These are phyloP conservation scores for Buddleja alternifolia DNA, from an alignment of 257 asterid genomes.

Conservation along the genomic window DNA sequence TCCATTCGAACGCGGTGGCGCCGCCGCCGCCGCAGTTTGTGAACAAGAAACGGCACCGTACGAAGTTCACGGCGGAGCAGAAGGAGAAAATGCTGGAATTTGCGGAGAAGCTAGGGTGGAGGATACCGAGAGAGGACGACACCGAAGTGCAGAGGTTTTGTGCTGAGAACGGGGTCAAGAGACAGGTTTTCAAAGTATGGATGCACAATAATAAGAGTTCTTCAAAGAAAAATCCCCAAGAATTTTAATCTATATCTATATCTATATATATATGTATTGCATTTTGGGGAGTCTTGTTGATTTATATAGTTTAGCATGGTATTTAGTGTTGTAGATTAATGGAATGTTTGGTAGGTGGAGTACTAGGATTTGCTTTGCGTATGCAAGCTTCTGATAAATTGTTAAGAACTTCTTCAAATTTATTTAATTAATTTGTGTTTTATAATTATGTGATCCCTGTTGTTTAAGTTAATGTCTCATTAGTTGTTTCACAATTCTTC, in stretches of 20 bases:
- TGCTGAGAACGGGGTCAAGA: slow-evolving; percentile 76
- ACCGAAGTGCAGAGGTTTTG: slow-evolving; percentile 84
- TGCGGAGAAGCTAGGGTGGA: slow-evolving; percentile 91
- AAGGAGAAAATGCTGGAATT: slow-evolving; percentile 89
- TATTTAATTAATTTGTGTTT: slow-evolving; percentile 2
- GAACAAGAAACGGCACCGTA: slow-evolving; percentile 66
- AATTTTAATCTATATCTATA: not conserved
- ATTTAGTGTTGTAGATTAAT: slow-evolving; percentile 10
- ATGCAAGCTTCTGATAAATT: slow-evolving; percentile 20
- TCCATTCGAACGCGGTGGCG: slow-evolving; percentile 42
- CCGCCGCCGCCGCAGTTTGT: slow-evolving; percentile 58
- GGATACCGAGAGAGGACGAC: slow-evolving; percentile 92
- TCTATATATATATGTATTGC: no score
- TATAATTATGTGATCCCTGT: not conserved
- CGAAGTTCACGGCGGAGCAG: slow-evolving; percentile 82
- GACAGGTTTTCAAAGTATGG: slow-evolving; percentile 96
- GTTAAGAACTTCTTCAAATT: slow-evolving; percentile 16
- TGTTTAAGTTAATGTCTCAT: not conserved
- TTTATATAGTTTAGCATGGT: not conserved
- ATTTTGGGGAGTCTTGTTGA: no score
- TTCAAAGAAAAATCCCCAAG: slow-evolving; percentile 29
- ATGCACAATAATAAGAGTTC: slow-evolving; percentile 85
- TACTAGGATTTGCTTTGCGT: slow-evolving; percentile 14
- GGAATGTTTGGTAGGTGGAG: not conserved
- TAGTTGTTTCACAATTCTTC: no score